A percentile compares a stretch with the other conserved stretches of the same genome.
phyloP scores from a whole-genome alignment of 257 asterid species.

The Solanum chiquidenum region DNA sequence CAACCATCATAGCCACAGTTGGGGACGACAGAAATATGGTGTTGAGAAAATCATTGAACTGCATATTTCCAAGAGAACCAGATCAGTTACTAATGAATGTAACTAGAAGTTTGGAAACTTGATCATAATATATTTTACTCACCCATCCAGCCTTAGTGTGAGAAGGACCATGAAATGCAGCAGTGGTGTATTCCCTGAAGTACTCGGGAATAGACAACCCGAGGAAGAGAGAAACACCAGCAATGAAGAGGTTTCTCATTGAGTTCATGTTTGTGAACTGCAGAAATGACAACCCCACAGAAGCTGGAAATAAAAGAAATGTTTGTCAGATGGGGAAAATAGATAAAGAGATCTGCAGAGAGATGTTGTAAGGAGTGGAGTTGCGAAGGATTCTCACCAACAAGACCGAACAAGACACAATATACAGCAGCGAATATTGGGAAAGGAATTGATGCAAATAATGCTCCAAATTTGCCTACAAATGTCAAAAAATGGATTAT shows the following conservation, averaged over 20 bases:
- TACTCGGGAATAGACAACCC: slow-evolving; percentile 92
- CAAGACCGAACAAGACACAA: slow-evolving; percentile 87
- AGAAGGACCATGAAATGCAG: slow-evolving; percentile 80
- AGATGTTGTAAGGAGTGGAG: not conserved
- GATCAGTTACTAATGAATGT: not conserved
- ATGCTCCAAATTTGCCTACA: slow-evolving; percentile 93
- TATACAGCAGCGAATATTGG: slow-evolving; percentile 83
- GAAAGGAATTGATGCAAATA: slow-evolving; percentile 93
- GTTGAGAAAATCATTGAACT: slow-evolving; percentile 93
- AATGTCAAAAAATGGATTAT: not conserved
- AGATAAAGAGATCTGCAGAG: not conserved
- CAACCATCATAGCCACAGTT: slow-evolving; percentile 64
- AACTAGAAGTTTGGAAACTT: not conserved
- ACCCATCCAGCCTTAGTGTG: slow-evolving; percentile 96
- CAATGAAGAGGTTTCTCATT: slow-evolving; percentile 84
- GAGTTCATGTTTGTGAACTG: slow-evolving; percentile 99
- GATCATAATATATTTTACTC: slow-evolving; percentile 5
- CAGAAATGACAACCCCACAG: slow-evolving; percentile 83
- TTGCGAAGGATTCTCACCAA: slow-evolving; percentile 36
- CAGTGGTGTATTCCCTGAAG: slow-evolving; percentile 72
- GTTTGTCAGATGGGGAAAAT: not conserved
- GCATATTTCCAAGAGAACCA: slow-evolving; percentile 8
- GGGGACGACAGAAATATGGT: slow-evolving; percentile 82
- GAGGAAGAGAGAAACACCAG: slow-evolving; percentile 79
- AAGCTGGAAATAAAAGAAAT: slow-evolving; percentile 41